phyloP scores from a whole-genome alignment of 441 rosid species.

The Geranium incanum region DNA sequence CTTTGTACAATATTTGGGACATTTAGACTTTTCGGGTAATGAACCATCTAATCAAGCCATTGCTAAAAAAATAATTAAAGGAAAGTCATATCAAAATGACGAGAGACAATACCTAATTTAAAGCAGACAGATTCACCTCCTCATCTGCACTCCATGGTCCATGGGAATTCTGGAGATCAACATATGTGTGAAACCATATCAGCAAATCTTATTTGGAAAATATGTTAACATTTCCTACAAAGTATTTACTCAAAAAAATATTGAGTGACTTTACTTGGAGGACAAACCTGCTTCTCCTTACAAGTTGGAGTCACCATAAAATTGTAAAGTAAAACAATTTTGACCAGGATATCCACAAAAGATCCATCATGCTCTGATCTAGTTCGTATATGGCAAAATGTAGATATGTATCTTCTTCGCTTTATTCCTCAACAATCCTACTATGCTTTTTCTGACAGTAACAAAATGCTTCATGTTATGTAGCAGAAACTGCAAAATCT shows the following conservation, averaged over 20 bases:
- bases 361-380: constrained; percentile 3
- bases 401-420: constrained; percentile 19
- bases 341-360: constrained; percentile 21
- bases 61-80: neutral
- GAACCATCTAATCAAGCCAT: neutral
- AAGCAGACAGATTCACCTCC: constrained; percentile 7
- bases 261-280: constrained; percentile 15
- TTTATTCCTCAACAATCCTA: constrained; percentile 16
- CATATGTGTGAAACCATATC: neutral
- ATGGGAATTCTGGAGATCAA: neutral
- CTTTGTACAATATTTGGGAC: too few species aligned
- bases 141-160: constrained; percentile 9
- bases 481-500: constrained; percentile 37
- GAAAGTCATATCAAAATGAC: neutral
- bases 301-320: constrained; percentile 17
- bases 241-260: neutral
- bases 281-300: constrained; percentile 33
- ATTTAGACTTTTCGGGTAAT: neutral
- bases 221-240: neutral
- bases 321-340: constrained; percentile 13
- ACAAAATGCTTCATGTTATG: constrained; percentile 25
- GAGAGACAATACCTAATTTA: constrained; percentile 7
- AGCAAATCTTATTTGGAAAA: neutral
- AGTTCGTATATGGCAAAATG: constrained; percentile 9
- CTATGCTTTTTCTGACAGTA: constrained; percentile 15